phyloP scores from a whole-genome alignment of 2,329 filamentous ascomycete genomes.

The Aureobasidium sp. region DNA sequence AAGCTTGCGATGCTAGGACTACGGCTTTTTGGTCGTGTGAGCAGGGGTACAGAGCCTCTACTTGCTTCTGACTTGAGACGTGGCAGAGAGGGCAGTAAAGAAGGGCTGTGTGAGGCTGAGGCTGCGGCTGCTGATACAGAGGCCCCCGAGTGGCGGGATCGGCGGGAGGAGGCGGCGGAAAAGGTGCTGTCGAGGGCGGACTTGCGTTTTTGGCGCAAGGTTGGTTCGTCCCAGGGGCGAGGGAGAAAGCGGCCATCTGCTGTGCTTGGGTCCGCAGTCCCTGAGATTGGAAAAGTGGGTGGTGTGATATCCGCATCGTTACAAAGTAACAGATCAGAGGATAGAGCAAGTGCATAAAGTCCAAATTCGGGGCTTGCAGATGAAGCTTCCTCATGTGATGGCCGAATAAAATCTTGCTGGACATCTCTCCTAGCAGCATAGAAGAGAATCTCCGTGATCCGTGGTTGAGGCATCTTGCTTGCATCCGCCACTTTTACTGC shows the following conservation, averaged over 20 bases:
- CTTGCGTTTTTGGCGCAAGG: slow-evolving; percentile 34
- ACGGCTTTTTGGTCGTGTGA: slow-evolving; percentile 24
- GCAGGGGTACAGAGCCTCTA: slow-evolving; percentile 20
- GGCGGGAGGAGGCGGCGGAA: slow-evolving; percentile 40
- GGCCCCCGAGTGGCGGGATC: slow-evolving; percentile 36
- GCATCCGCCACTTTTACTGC: slow-evolving; percentile 22
- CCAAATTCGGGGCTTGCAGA: slow-evolving; percentile 19
- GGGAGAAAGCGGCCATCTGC: slow-evolving; percentile 24
- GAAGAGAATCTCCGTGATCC: slow-evolving; percentile 40
- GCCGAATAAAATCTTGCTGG: slow-evolving; percentile 26
- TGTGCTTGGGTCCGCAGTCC: slow-evolving; percentile 4
- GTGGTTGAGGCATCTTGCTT: slow-evolving; percentile 13
- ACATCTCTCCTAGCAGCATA: slow-evolving; percentile 32
- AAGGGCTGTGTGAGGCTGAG: background rate
- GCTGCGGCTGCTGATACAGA: slow-evolving; percentile 38
- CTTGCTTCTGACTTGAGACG: slow-evolving; percentile 23
- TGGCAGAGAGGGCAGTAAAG: slow-evolving; percentile 24
- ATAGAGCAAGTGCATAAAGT: slow-evolving; percentile 38
- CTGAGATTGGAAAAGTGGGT: slow-evolving; percentile 22
- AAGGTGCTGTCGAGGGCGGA: slow-evolving; percentile 37
- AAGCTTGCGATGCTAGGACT: slow-evolving; percentile 27
- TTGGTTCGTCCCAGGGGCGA: slow-evolving; percentile 11
- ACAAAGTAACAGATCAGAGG: slow-evolving; percentile 33
- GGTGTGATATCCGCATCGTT: slow-evolving; percentile 19
- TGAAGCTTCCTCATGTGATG: slow-evolving; percentile 21